These are phyloP conservation scores for Linnemannia exigua DNA, from an alignment of 192 early-diverging fungal genomes.

Conservation along the genomic window DNA sequence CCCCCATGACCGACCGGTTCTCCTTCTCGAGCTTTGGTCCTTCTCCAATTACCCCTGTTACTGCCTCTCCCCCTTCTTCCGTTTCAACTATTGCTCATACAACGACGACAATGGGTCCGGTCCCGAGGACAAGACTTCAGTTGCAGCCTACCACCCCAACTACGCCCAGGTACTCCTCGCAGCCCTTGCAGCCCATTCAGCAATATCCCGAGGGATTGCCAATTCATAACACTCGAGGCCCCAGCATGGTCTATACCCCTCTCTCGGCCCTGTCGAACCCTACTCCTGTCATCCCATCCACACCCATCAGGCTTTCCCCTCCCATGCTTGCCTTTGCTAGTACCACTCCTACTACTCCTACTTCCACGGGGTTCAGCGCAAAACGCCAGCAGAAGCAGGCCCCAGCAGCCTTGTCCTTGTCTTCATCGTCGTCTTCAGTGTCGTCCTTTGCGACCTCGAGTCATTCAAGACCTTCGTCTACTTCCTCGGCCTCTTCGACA, in stretches of 20 bases:
- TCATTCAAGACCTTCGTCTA: conserved; percentile 22
- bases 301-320: conserved; percentile 6
- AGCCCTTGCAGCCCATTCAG: background rate
- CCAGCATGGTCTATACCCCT: background rate
- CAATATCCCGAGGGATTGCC: conserved; percentile 23
- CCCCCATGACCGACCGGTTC: conserved; percentile 22
- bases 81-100: background rate
- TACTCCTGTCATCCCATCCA: conserved; percentile 2
- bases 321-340: conserved; percentile 18
- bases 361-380: background rate
- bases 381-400: background rate
- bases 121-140: background rate
- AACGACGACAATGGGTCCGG: background rate
- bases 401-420: background rate
- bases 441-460: conserved; percentile 21
- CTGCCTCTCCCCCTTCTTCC: background rate
- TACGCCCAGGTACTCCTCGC: background rate
- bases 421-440: conserved; percentile 15
- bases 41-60: background rate
- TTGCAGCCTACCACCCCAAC: background rate
- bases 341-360: background rate
- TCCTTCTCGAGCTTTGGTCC: conserved; percentile 9
- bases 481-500: conserved; percentile 20
- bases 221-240: background rate
- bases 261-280: background rate